Conservation (phyloP, 1,139 yeast species). For the Yamadazyma spencermartinsiae region DNA sequence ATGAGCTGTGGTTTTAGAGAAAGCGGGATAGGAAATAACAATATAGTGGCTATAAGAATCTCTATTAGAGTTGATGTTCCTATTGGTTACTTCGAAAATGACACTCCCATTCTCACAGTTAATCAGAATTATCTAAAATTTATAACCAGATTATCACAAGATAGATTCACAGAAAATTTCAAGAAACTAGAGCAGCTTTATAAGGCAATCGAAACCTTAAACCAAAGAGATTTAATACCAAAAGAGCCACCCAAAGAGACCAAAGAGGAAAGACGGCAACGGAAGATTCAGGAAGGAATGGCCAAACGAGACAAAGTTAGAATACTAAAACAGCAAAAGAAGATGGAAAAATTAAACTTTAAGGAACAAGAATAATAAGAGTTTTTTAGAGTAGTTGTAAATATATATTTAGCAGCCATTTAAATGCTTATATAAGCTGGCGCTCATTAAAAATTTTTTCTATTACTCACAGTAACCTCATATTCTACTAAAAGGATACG, state of each 20-base stretch:
- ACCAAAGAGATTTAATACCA: conserved; percentile 1
- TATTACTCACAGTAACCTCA: neutral
- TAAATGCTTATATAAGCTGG: neutral
- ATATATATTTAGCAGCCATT: conserved; percentile 3
- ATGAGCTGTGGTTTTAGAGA: conserved; percentile 88
- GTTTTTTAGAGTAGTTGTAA: too few relatives aligned
- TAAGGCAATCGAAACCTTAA: conserved; percentile 38
- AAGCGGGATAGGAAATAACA: conserved; percentile 78
- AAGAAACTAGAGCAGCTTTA: conserved; percentile 53
- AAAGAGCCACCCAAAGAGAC: conserved; percentile 28
- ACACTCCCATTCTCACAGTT: conserved; percentile 43
- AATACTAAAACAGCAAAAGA: conserved; percentile 22
- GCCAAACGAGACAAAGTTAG: conserved; percentile 42
- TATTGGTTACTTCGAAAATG: conserved; percentile 52
- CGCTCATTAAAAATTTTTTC: conserved; percentile 3
- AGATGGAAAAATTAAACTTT: conserved; percentile 5
- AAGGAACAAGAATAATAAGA: neutral
- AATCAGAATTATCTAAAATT: conserved; percentile 47
- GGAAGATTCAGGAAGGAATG: conserved; percentile 65
- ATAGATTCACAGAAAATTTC: conserved; percentile 64
- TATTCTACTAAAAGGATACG: neutral
- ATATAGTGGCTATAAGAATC: conserved; percentile 75
- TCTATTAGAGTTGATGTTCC: conserved; percentile 75
- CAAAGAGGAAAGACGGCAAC: conserved; percentile 56
- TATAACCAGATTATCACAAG: conserved; percentile 51